phyloP scores from a whole-genome alignment of 2,329 filamentous ascomycete species.

The Botryotinia narcissicola region DNA sequence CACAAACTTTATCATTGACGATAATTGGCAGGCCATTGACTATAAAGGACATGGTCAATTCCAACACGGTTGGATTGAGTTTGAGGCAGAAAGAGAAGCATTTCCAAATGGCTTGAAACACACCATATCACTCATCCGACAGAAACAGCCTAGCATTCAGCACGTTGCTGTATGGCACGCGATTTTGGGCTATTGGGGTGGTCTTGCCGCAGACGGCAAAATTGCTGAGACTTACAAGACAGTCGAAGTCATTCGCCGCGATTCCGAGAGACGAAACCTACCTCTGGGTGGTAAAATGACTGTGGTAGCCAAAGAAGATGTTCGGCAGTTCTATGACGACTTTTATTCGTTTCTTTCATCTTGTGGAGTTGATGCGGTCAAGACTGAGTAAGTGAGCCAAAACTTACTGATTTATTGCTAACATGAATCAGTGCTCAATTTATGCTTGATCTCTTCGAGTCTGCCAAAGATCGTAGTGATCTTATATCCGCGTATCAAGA shows the following conservation, averaged over 20 bases:
- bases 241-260: constrained; percentile 52
- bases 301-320: constrained; percentile 71
- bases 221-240: constrained; percentile 80
- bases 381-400: constrained; percentile 62
- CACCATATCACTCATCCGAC: constrained; percentile 66
- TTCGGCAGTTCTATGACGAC: constrained; percentile 77
- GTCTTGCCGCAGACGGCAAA: constrained; percentile 70
- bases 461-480: constrained; percentile 65
- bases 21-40: constrained; percentile 87
- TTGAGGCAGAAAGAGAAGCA: constrained; percentile 76
- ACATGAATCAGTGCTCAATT: constrained; percentile 62
- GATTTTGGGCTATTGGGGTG: constrained; percentile 84
- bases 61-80: constrained; percentile 69
- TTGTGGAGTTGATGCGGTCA: constrained; percentile 79
- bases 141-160: constrained; percentile 67
- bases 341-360: constrained; percentile 81
- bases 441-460: constrained; percentile 73
- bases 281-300: constrained; percentile 64
- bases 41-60: constrained; percentile 51
- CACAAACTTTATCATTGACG: constrained; percentile 88
- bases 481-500: constrained; percentile 78
- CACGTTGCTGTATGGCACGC: constrained; percentile 96
- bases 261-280: constrained; percentile 47
- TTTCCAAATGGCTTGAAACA: constrained; percentile 80
- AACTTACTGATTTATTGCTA: constrained; percentile 1